A percentile compares a stretch with the other conserved stretches of the same genome.
These are phyloP conservation scores for Cicer yamashitae DNA, from an alignment of 306 rosid genomes.

Conservation along the genomic window DNA sequence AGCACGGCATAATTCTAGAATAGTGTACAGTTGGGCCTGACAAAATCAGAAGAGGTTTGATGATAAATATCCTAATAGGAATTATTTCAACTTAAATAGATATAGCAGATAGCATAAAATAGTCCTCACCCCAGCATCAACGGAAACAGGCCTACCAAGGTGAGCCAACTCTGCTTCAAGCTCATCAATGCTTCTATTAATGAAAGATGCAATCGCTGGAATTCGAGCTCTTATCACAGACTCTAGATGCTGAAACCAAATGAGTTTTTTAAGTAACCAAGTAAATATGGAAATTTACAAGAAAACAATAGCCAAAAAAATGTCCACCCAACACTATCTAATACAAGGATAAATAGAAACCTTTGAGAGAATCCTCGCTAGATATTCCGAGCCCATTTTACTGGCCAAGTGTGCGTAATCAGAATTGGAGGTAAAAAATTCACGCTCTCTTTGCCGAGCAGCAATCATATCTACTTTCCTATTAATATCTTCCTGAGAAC, in stretches of 20 bases:
- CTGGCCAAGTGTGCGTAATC: constrained; percentile 87
- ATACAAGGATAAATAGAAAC: constrained; percentile 51
- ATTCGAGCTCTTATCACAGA: constrained; percentile 78
- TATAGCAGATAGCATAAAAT: constrained; percentile 3
- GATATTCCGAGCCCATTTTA: constrained; percentile 98
- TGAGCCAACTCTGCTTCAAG: constrained; percentile 87
- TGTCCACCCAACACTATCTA: constrained; percentile 23
- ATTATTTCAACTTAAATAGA: constrained; percentile 22
- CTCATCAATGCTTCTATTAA: constrained; percentile 83
- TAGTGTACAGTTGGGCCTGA: constrained; percentile 87
- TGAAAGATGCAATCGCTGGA: constrained; percentile 79
- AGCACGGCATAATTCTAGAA: constrained; percentile 87
- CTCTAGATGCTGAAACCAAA: constrained; percentile 83
- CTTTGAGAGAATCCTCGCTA: constrained; percentile 92
- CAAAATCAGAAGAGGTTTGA: constrained; percentile 34
- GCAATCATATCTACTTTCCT: constrained; percentile 79
- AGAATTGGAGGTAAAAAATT: constrained; percentile 77
- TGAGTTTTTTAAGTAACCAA: constrained; percentile 30
- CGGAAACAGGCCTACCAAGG: constrained; percentile 86
- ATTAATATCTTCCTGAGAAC: constrained; percentile 95
- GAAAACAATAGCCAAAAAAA: constrained; percentile 31
- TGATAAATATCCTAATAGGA: constrained; percentile 5
- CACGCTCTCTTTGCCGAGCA: constrained; percentile 88
- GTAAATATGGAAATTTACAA: constrained; percentile 3
- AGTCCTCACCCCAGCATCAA: constrained; percentile 92